These are phyloP conservation scores for Teunomyces kruisii DNA, from an alignment of 805 yeast species.

Conservation along the genomic window DNA sequence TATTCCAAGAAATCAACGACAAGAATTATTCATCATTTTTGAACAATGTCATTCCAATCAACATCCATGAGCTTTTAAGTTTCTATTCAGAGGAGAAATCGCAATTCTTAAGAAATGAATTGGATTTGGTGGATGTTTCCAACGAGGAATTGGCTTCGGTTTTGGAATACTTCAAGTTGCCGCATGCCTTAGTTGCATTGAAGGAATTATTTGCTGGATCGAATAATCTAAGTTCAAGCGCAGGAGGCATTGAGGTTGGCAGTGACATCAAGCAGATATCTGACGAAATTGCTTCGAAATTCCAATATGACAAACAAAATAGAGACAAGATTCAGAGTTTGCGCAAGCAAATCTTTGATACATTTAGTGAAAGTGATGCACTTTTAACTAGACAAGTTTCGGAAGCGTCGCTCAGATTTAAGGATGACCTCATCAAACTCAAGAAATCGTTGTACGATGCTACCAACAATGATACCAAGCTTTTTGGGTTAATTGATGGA, in stretches of 20 bases:
- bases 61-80: slow-evolving; percentile 84
- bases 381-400: slow-evolving; percentile 11
- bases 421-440: slow-evolving; percentile 55
- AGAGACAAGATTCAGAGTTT: slow-evolving; percentile 25
- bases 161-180: slow-evolving; percentile 76
- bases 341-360: slow-evolving; percentile 37
- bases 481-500: slow-evolving; percentile 47
- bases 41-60: slow-evolving; percentile 77
- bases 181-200: slow-evolving; percentile 59
- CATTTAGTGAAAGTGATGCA: slow-evolving; percentile 35
- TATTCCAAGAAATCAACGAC: slow-evolving; percentile 42
- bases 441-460: slow-evolving; percentile 65
- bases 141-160: slow-evolving; percentile 78
- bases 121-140: slow-evolving; percentile 73
- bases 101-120: slow-evolving; percentile 65
- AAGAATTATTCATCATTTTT: slow-evolving; percentile 54
- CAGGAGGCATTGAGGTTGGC: slow-evolving; percentile 28
- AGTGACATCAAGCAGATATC: slow-evolving; percentile 20
- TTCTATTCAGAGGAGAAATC: slow-evolving; percentile 90
- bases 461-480: slow-evolving; percentile 53
- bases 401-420: slow-evolving; percentile 21
- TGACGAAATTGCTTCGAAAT: slow-evolving; percentile 22
- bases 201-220: slow-evolving; percentile 34
- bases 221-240: slow-evolving; percentile 12
- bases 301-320: slow-evolving; percentile 37